Percentiles rank a stretch among this genome's conserved stretches.
These are phyloP conservation scores for Russula vinacea DNA, from an alignment of 768 basidiomycete genomes.

Conservation along the genomic window DNA sequence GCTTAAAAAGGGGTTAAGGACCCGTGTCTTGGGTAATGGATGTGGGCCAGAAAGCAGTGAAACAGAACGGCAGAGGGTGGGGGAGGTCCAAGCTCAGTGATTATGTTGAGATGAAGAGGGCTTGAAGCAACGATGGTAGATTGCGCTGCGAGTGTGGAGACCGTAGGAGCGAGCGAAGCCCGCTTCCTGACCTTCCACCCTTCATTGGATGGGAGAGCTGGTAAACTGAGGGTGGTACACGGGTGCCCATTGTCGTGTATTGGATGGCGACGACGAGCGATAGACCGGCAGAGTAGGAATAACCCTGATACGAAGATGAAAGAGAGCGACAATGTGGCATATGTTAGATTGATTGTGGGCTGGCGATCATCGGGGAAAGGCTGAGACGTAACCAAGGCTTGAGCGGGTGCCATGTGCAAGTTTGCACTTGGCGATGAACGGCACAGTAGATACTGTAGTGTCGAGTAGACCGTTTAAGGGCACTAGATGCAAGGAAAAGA, in stretches of 20 bases:
- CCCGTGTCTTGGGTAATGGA: neutral
- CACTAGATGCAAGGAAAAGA: neutral
- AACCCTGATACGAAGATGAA: constrained; percentile 1
- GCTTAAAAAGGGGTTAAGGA: neutral
- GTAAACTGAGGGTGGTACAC: neutral
- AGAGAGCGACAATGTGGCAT: constrained; percentile 6
- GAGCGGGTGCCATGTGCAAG: constrained; percentile 24
- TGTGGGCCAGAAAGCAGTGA: neutral
- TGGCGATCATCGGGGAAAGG: constrained; percentile 2
- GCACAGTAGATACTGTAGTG: neutral
- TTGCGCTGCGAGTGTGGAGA: constrained; percentile 17
- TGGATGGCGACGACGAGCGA: constrained; percentile 3
- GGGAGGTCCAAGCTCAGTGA: neutral
- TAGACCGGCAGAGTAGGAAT: constrained; percentile 3
- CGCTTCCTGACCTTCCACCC: constrained; percentile 4
- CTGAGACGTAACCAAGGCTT: neutral
- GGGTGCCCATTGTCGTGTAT: neutral
- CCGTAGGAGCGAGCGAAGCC: constrained; percentile 2
- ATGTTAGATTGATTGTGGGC: neutral
- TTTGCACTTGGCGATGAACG: neutral
- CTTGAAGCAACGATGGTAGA: constrained; percentile 25
- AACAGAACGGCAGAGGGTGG: neutral
- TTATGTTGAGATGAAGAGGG: constrained; percentile 14
- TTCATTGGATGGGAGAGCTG: neutral
- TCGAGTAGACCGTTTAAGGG: neutral